These are phyloP conservation scores for Neocallimastix lanati DNA, from an alignment of 192 early-diverging fungal species.

Conservation along the genomic window DNA sequence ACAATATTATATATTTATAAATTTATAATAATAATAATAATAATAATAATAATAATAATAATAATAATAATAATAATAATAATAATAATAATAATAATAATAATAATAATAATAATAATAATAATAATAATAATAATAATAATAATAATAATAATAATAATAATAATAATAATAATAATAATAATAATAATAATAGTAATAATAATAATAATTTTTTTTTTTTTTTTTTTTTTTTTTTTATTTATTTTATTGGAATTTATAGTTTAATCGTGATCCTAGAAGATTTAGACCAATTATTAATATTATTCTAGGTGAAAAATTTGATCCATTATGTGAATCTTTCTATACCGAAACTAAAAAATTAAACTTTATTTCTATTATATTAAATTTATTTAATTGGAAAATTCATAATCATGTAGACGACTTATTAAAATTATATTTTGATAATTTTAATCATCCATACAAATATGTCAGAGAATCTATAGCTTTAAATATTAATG, in stretches of 20 bases:
- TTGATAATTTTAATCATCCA: slow-evolving; percentile 50
- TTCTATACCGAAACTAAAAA: slow-evolving; percentile 75
- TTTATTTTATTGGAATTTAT: too few species aligned
- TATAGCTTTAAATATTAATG: slow-evolving; percentile 55
- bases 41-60: too few species aligned
- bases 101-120: too few species aligned
- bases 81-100: too few species aligned
- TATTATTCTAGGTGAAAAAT: slow-evolving; percentile 32
- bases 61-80: not conserved
- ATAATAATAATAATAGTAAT: too few species aligned
- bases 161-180: too few species aligned
- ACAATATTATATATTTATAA: too few species aligned
- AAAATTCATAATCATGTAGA: slow-evolving; percentile 14
- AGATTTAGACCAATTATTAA: slow-evolving; percentile 57
- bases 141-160: too few species aligned
- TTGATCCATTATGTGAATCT: slow-evolving; percentile 59
- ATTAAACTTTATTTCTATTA: slow-evolving; percentile 38
- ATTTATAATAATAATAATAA: too few species aligned
- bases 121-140: too few species aligned
- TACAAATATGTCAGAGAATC: slow-evolving; percentile 80
- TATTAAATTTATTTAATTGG: slow-evolving; percentile 54
- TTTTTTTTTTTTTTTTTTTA: too few species aligned
- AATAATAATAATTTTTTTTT: too few species aligned
- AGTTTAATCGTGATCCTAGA: slow-evolving; percentile 56
- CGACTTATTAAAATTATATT: slow-evolving; percentile 17